Evolutionary conservation across 805 yeast species (phyloP), one percentile per base, ranked within the genome.

Genomic region (Myxozyma sirexii): DNA sequence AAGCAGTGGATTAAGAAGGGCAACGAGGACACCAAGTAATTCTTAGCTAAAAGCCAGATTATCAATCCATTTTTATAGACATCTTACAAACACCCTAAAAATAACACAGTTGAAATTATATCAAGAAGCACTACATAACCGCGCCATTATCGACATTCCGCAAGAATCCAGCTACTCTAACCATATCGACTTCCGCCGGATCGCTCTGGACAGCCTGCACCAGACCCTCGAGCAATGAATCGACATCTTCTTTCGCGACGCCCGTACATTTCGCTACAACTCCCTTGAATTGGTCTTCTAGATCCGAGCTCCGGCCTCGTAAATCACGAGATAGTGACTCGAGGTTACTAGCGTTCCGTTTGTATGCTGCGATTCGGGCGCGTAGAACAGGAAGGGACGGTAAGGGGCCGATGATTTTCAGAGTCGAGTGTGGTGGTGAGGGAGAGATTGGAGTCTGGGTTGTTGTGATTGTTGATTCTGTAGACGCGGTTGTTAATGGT

Each of bases 211-310:
- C 97, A 19, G 97, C 97, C 69, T 86, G 88, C 33, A 94, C 83
- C 52, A 93, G 79, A 3, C 93, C 96, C 65, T 89, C 94, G 51
- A 93, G 79, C 67, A 94, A 80, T 55, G 80, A 82, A 71, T 90
- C 96, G 33, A 94, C 96, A 63, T 85, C 86, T 54, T 81, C 82
- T 55, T 87, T 88, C 48, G 85, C 91, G 27, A 90, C 93, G 26
- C 94, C 94, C 2, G 97, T 88, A 76, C 98, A 92, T 53, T 90
- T 78, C 27, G 96, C 84, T 38, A 93, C 91, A 17, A 93, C 97
- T 67, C 88, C 81, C 68, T 94, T 85, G 76, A 91, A 94, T 72
- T 93, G 93, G 27, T 78, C 76, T 68, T 88, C 93, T 49, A 87
- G 74, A 56, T 79, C 83, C 21, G 79, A 74, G 19, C 86, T 83